Evolutionary conservation across 2,329 filamentous ascomycete genomes (phyloP).

Genomic region (Botrytis elliptica): DNA sequence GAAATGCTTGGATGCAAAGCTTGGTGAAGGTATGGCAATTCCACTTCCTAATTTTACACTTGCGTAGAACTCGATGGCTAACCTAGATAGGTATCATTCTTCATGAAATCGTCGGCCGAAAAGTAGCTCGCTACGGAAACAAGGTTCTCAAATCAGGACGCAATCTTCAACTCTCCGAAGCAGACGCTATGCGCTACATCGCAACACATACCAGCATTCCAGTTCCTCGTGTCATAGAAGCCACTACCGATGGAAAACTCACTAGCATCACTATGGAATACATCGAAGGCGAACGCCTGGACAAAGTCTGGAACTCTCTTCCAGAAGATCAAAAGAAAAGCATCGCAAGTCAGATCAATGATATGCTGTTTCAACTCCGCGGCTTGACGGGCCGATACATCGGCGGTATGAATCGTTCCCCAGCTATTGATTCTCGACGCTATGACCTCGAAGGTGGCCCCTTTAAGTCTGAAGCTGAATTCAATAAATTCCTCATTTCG

Average conservation of each 20-base stretch:
- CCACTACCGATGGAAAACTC: conserved; percentile 4
- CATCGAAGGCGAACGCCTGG: conserved; percentile 23
- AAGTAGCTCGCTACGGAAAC: conserved; percentile 23
- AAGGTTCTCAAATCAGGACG: conserved; percentile 24
- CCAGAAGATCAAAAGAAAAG: conserved; percentile 20
- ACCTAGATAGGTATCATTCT: conserved; percentile 17
- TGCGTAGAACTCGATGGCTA: not conserved
- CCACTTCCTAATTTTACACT: too few species aligned
- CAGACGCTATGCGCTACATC: conserved; percentile 44
- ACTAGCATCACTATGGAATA: conserved; percentile 25
- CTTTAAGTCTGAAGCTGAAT: conserved; percentile 22
- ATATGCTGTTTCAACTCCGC: conserved; percentile 24
- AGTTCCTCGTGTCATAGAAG: conserved; percentile 45
- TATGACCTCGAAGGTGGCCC: conserved; percentile 23
- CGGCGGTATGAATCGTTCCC: conserved; percentile 21
- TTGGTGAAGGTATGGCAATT: conserved; percentile 4
- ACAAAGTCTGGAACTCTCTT: conserved; percentile 22
- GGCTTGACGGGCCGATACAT: conserved; percentile 22
- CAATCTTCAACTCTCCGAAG: conserved; percentile 41
- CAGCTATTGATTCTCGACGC: conserved; percentile 21
- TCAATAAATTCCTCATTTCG: conserved; percentile 24
- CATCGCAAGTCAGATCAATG: conserved; percentile 22
- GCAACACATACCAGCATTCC: conserved; percentile 45
- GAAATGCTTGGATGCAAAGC: conserved; percentile 20
- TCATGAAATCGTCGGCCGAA: conserved; percentile 20